Evolutionary conservation across 2,329 filamentous ascomycete genomes (phyloP).

Genomic region (Cercospora sp.): DNA sequence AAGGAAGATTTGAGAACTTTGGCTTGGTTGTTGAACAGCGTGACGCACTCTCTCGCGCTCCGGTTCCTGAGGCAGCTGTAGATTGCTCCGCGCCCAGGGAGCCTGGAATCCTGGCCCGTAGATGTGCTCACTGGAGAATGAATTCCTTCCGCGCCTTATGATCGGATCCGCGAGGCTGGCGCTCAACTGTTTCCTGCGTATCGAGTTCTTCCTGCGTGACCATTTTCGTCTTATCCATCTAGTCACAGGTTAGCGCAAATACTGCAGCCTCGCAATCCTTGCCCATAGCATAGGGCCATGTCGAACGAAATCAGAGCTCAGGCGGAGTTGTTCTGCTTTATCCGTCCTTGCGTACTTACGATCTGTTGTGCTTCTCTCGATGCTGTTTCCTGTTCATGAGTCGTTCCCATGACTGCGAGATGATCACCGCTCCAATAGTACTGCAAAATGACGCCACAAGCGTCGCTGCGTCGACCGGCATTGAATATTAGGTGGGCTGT

Average conservation of each 20-base stretch:
- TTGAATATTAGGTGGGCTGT: neutral
- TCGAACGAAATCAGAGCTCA: neutral
- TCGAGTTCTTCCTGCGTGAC: neutral
- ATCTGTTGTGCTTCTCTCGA: neutral
- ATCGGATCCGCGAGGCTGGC: neutral
- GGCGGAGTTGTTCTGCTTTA: neutral
- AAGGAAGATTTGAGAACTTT: neutral
- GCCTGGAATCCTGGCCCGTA: neutral
- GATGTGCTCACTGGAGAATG: neutral
- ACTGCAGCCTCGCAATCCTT: neutral
- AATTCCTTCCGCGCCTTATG: neutral
- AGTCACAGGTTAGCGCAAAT: neutral
- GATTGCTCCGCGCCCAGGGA: neutral
- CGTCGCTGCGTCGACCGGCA: neutral
- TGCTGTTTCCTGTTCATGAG: neutral
- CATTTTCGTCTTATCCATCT: neutral
- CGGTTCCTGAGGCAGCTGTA: neutral
- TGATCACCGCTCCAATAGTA: constrained; percentile 8
- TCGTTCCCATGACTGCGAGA: constrained; percentile 9
- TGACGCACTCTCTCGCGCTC: neutral
- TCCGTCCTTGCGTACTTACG: neutral
- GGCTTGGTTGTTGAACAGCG: neutral
- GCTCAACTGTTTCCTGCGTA: neutral
- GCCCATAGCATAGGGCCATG: neutral
- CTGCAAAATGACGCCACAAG: neutral